Evolutionary conservation across 495 filamentous ascomycete species (phyloP).

Genomic region (Hypoxylon cercidicola): DNA sequence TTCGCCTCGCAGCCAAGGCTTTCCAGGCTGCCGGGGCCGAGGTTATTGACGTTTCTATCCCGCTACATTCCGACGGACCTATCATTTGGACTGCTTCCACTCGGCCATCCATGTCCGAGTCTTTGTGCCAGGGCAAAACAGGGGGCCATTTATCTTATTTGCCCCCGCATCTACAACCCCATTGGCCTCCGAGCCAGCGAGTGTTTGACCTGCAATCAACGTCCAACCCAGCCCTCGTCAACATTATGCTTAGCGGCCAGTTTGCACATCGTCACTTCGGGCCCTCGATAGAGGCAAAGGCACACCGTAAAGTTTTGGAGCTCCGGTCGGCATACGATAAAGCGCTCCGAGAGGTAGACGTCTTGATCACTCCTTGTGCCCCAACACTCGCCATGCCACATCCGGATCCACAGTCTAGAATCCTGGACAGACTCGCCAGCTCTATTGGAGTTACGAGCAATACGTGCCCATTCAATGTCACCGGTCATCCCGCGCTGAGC

Average conservation of each 20-base stretch:
- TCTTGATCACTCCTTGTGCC: constrained; percentile 57
- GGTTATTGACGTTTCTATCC: constrained; percentile 61
- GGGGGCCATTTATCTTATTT: constrained; percentile 42
- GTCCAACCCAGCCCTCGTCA: constrained; percentile 58
- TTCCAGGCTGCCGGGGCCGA: constrained; percentile 59
- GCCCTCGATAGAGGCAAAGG: constrained; percentile 54
- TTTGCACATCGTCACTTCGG: constrained; percentile 39
- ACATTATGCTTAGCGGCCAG: constrained; percentile 51
- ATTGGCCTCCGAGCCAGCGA: constrained; percentile 35
- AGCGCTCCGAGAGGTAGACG: constrained; percentile 53
- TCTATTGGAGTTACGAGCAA: constrained; percentile 62
- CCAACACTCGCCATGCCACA: constrained; percentile 53
- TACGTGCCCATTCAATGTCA: constrained; percentile 65
- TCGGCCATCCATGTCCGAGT: constrained; percentile 56
- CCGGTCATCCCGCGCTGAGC: constrained; percentile 64
- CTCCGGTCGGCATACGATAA: constrained; percentile 55
- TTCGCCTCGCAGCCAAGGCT: constrained; percentile 54
- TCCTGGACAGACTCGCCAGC: constrained; percentile 36
- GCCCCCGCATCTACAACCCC: constrained; percentile 11
- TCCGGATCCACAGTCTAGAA: constrained; percentile 12
- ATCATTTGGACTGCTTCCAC: constrained; percentile 62
- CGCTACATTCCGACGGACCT: constrained; percentile 59
- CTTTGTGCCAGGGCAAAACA: constrained; percentile 50
- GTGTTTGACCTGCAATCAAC: constrained; percentile 54
- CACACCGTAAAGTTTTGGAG: constrained; percentile 54